phyloP scores from a whole-genome alignment of 1,284 basidiomycete species.

The Coniferiporia weirii region DNA sequence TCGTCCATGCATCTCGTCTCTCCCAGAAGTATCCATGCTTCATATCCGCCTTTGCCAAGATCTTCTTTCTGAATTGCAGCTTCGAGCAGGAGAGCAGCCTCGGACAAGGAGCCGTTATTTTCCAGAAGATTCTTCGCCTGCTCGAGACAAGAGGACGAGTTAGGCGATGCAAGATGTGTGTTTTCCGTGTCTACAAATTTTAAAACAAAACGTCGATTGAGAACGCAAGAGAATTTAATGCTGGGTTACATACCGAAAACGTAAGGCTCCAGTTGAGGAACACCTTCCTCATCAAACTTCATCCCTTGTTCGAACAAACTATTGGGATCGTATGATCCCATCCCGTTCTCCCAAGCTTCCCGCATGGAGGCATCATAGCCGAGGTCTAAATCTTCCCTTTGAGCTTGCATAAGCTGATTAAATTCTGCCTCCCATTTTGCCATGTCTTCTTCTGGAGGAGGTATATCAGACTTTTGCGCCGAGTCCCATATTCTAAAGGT shows the following conservation, averaged over 20 bases:
- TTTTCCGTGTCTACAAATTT: conserved; percentile 55
- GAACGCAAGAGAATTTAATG: conserved; percentile 2
- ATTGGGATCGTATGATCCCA: conserved; percentile 38
- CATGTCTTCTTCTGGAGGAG: conserved; percentile 58
- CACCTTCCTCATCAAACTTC: conserved; percentile 65
- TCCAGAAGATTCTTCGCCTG: conserved; percentile 73
- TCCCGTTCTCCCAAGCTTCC: conserved; percentile 54
- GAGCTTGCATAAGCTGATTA: conserved; percentile 67
- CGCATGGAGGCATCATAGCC: conserved; percentile 60
- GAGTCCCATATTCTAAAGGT: conserved; percentile 51
- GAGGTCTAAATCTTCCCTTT: conserved; percentile 57
- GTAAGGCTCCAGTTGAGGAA: conserved; percentile 67
- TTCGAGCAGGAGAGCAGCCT: conserved; percentile 81
- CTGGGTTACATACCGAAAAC: conserved; percentile 57
- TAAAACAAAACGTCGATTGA: neutral
- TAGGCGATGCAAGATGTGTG: conserved; percentile 57
- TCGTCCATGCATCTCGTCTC: conserved; percentile 97
- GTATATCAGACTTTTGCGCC: conserved; percentile 50
- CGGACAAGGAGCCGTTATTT: conserved; percentile 78
- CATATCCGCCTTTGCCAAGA: conserved; percentile 74
- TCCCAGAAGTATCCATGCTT: conserved; percentile 92
- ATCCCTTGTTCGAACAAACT: conserved; percentile 32
- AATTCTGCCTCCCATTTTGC: conserved; percentile 89
- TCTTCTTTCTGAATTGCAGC: conserved; percentile 81
- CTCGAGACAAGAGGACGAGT: conserved; percentile 48